Percentiles rank a stretch among this genome's conserved stretches.
These are phyloP conservation scores for Aspergillus sp. DNA, from an alignment of 2,329 filamentous ascomycete species.

Conservation along the genomic window DNA sequence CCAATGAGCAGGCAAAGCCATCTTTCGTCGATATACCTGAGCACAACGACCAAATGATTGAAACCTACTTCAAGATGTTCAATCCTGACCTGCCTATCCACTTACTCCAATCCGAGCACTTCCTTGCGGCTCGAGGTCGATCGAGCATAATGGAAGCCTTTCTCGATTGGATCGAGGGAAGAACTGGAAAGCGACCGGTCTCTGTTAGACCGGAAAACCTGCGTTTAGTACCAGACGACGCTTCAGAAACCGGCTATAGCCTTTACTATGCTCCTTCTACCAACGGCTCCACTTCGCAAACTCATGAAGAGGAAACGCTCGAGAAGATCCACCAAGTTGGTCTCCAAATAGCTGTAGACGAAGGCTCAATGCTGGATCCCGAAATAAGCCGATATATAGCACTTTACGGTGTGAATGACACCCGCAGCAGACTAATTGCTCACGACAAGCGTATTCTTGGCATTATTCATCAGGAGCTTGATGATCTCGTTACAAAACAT, in stretches of 20 bases:
- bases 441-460: constrained; percentile 28
- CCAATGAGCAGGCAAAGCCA: too few relatives aligned
- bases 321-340: constrained; percentile 19
- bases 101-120: too few relatives aligned
- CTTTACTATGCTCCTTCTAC: constrained; percentile 9
- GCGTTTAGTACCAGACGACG: too few relatives aligned
- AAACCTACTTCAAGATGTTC: too few relatives aligned
- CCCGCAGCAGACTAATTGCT: constrained; percentile 21
- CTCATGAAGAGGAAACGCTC: constrained; percentile 6
- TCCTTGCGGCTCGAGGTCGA: too few relatives aligned
- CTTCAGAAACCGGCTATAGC: constrained; percentile 2
- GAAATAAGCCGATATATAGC: constrained; percentile 20
- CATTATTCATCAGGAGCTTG: constrained; percentile 20
- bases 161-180: too few relatives aligned
- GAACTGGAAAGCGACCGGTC: too few relatives aligned
- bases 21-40: too few relatives aligned
- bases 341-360: constrained; percentile 22
- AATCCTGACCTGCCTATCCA: too few relatives aligned
- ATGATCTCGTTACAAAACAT: constrained; percentile 11
- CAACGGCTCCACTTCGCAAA: not conserved
- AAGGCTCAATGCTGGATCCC: constrained; percentile 12
- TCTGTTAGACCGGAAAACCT: too few relatives aligned
- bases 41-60: too few relatives aligned
- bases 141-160: too few relatives aligned
- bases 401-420: constrained; percentile 21